Percentiles rank a stretch among this genome's conserved stretches.
phyloP scores from a whole-genome alignment of 768 basidiomycete genomes.

The Termitomyces sp. region DNA sequence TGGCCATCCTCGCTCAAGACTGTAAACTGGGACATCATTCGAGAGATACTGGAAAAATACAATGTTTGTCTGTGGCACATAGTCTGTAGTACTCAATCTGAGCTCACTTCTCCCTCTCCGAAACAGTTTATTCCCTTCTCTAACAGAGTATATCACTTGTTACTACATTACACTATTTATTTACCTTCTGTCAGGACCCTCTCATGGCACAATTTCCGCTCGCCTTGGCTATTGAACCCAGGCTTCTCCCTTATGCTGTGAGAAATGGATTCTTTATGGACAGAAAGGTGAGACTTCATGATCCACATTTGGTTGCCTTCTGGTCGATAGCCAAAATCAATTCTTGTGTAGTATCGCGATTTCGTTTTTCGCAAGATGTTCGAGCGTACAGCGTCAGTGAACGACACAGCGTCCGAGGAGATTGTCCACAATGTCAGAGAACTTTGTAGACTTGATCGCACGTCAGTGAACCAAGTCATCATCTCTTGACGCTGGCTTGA shows the following conservation, averaged over 20 bases:
- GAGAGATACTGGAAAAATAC: constrained; percentile 66
- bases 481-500: constrained; percentile 5
- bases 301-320: neutral
- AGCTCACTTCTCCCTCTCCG: constrained; percentile 11
- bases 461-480: constrained; percentile 36
- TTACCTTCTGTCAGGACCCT: constrained; percentile 51
- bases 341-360: constrained; percentile 59
- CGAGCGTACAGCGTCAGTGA: constrained; percentile 49
- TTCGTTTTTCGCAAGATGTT: constrained; percentile 90
- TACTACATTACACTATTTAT: constrained; percentile 5
- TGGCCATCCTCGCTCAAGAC: constrained; percentile 55
- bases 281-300: constrained; percentile 47
- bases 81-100: constrained; percentile 11
- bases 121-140: constrained; percentile 76
- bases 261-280: constrained; percentile 79
- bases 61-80: constrained; percentile 41
- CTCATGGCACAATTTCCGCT: constrained; percentile 77
- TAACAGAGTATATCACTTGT: constrained; percentile 46
- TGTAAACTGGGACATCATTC: constrained; percentile 61
- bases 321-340: neutral
- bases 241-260: constrained; percentile 66
- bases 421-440: constrained; percentile 70
- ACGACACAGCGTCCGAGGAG: constrained; percentile 54
- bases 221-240: constrained; percentile 73
- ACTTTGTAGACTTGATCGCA: constrained; percentile 63